Evolutionary conservation across 257 asterid species (phyloP), one percentile per base, ranked within the genome.

Genomic region (Solanum sejunctum): DNA sequence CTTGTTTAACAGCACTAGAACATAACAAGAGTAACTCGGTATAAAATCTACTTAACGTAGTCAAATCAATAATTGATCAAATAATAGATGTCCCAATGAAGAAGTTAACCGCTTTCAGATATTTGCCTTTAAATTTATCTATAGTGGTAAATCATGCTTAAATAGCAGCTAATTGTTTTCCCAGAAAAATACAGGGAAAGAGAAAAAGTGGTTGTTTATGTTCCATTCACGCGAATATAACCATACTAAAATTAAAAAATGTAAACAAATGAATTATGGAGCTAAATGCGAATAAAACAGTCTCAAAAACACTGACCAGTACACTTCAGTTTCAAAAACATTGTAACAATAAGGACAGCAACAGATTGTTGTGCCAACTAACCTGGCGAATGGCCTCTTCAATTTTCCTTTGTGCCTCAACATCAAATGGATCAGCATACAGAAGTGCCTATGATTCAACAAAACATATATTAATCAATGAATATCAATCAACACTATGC

Each of bases 371-470:
- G n/a, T 86, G 84, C 52, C 70, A 64, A 84, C 88, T 60, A 80
- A 92, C 98, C 98, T 97, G 98, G 80, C 95, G 98, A 86, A 97
- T 97, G 23, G 97, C 89, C 7, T 91, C 98, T 91, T 97, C 99
- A 85, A 97, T 97, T 89, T 95, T 97, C 94, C 83, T 97, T 84
- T 97, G 99, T 84, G 98, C 97, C 89, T 97, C 99, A 45, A 95
- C 97, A 86, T 97, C 99, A 89, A 97, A 95, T 83, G 99, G 99
- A 92, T 97, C 99, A 26, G 99, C 98, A 89, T 94, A 91, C 78
- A 91, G 97, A 82, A 97, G 92, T 84, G 97, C 98, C 99, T 93
- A 82, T 32, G 82, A 57, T 64, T 79, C 64, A 84, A 26, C 64
- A 78, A 5, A 17, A 26, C 39, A 12, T 78, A 78, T 28, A 77